phyloP scores from a whole-genome alignment of 345 rosid species.

The Firmiana major region DNA sequence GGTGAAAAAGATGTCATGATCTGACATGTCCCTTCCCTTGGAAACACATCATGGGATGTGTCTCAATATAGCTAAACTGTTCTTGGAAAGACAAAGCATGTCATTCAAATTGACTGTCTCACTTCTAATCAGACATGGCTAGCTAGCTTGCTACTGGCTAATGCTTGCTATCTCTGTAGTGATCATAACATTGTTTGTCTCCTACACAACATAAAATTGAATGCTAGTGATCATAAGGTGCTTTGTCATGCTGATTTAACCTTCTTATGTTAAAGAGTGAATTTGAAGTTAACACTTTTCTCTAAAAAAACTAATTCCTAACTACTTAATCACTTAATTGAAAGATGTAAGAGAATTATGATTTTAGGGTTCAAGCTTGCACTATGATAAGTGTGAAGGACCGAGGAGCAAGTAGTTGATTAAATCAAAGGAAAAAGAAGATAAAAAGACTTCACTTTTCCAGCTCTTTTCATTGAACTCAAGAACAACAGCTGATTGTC shows the following conservation, averaged over 20 bases:
- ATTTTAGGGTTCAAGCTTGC: no score
- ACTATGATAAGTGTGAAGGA: no score
- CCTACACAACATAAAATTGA: not conserved
- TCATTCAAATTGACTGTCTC: not conserved
- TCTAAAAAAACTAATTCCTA: not conserved
- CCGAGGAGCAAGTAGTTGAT: no score
- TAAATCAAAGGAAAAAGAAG: no score
- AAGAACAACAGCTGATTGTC: no score
- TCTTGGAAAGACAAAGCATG: not conserved
- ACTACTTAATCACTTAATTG: not conserved
- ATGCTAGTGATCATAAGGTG: not conserved
- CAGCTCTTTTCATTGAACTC: no score
- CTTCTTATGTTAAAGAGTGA: not conserved
- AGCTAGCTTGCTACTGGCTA: not conserved
- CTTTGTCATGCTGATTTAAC: not conserved
- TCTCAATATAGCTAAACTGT: not conserved
- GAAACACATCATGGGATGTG: not conserved
- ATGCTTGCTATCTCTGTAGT: not conserved
- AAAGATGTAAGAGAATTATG: no score
- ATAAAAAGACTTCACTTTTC: no score
- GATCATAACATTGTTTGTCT: slow-evolving; percentile 1
- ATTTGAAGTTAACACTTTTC: not conserved
- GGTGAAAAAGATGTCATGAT: not conserved
- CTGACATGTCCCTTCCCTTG: slow-evolving; percentile 8
- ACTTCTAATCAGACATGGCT: not conserved